Base-by-base conservation (phyloP, 2,329 filamentous ascomycete species). In the Thyridium curvatum region DNA sequence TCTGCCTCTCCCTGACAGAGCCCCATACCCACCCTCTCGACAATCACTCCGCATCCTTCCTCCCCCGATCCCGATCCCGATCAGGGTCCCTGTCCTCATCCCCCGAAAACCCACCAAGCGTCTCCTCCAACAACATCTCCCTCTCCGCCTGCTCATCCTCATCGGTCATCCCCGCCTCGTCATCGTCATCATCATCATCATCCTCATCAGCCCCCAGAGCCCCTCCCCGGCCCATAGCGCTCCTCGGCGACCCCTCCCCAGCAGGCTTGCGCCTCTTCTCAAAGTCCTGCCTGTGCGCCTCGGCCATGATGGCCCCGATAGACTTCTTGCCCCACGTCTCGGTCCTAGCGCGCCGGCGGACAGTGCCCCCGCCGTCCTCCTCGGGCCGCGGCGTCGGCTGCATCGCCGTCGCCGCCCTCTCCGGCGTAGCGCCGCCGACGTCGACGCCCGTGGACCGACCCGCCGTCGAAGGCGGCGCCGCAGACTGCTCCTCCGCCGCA, bases 241-340 rank as follows among this genome's bases (percentile, higher is more conserved):
- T n/a, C n/a, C n/a, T n/a, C n/a, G 18, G 32, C n/a, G 31, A 26
- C 21, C 21, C 18, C 21, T 41, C 42, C 15, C 17, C 38, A 18
- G 16, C 28, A n/a, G 61, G 61, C 49, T 57, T 62, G 45, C 78
- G 74, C 58, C 79, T 85, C 66, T 93, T 84, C 62, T 94, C 86
- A 58, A 96, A 97, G 62, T 97, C 91, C 58, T 94, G 84, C 44
- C 78, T 84, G 58, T 97, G 93, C 6, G 91, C 91, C 44, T 82
- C 75, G 4, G 87, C 84, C 48, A 96, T 71, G n/a, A 89, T 79
- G 78, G 32, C 32, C 5, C 69, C 67, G 40, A 79, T 69, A 1
- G 63, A 64, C 34, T 47, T 55, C 39, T 45, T 61, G 14, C 61
- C 62, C 7, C 49, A 38, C 2, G 59, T 52, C 15, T 62, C 58